A percentile compares a stretch with the other conserved stretches of the same genome.
These are phyloP conservation scores for Suillus cothurnatus DNA, from an alignment of 768 basidiomycete species.

Conservation along the genomic window DNA sequence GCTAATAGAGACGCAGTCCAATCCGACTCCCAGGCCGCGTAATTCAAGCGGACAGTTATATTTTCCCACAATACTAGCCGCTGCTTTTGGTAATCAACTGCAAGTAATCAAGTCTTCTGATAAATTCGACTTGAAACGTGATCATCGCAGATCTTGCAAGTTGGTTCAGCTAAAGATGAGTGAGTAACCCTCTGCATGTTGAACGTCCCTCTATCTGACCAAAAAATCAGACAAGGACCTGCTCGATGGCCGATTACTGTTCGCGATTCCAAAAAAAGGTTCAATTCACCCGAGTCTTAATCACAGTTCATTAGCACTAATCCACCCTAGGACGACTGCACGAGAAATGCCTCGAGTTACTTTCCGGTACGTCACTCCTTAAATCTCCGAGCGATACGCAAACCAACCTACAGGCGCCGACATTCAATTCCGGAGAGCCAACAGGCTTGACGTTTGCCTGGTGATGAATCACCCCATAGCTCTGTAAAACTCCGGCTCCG, in stretches of 20 bases:
- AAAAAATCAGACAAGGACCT: conserved; percentile 60
- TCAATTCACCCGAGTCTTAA: conserved; percentile 10
- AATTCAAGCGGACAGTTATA: conserved; percentile 9
- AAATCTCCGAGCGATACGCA: neutral
- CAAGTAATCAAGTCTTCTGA: neutral
- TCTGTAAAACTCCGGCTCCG: conserved; percentile 61
- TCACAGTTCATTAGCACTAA: conserved; percentile 3
- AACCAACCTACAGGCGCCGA: conserved; percentile 70
- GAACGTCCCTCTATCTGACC: neutral
- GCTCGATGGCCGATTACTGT: conserved; percentile 83
- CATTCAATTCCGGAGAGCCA: conserved; percentile 87
- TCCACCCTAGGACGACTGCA: conserved; percentile 70
- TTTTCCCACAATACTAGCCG: conserved; percentile 8
- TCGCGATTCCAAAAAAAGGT: conserved; percentile 99
- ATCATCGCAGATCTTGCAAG: neutral
- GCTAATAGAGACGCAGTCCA: neutral
- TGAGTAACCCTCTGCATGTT: conserved; percentile 2
- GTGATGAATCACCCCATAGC: conserved; percentile 92
- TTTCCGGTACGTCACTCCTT: conserved; percentile 61
- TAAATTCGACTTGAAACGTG: neutral
- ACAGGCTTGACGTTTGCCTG: conserved; percentile 91
- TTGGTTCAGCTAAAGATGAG: conserved; percentile 23
- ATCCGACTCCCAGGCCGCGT: conserved; percentile 15
- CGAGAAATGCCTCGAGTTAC: conserved; percentile 85
- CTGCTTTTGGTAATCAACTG: conserved; percentile 4